Conservation (phyloP, 1,139 yeast genomes). For the Torulaspora pretoriensis region DNA sequence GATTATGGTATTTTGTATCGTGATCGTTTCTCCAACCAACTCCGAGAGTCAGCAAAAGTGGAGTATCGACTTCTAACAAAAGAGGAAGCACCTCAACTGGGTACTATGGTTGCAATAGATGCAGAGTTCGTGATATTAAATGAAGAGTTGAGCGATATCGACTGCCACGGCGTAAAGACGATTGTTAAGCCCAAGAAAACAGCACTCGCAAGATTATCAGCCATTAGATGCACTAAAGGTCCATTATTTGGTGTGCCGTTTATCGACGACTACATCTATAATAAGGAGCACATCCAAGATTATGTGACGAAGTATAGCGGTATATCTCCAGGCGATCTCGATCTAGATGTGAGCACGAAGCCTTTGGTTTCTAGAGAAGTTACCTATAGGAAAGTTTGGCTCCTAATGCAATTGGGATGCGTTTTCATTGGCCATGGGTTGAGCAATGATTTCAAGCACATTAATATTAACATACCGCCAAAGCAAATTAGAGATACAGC, state of each 20-base stretch:
- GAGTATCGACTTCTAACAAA: constrained; percentile 64
- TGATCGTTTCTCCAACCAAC: constrained; percentile 72
- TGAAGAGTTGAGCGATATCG: constrained; percentile 77
- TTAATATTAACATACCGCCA: constrained; percentile 82
- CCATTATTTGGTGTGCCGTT: constrained; percentile 69
- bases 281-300: constrained; percentile 68
- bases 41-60: constrained; percentile 52
- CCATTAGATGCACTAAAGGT: constrained; percentile 69
- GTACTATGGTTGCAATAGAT: constrained; percentile 84
- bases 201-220: constrained; percentile 87
- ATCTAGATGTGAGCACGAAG: constrained; percentile 61
- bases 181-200: constrained; percentile 70
- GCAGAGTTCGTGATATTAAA: constrained; percentile 89
- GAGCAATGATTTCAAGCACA: constrained; percentile 85
- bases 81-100: constrained; percentile 68
- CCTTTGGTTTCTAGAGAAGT: constrained; percentile 77
- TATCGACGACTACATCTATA: constrained; percentile 88
- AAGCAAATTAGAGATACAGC: constrained; percentile 87
- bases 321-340: constrained; percentile 85
- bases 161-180: constrained; percentile 62
- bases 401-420: constrained; percentile 81
- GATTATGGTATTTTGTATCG: constrained; percentile 65
- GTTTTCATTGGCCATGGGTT: constrained; percentile 94
- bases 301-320: constrained; percentile 90
- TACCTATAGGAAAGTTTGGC: constrained; percentile 85